phyloP scores from a whole-genome alignment of 2,329 filamentous ascomycete species.

The Lizonia empirigonia region DNA sequence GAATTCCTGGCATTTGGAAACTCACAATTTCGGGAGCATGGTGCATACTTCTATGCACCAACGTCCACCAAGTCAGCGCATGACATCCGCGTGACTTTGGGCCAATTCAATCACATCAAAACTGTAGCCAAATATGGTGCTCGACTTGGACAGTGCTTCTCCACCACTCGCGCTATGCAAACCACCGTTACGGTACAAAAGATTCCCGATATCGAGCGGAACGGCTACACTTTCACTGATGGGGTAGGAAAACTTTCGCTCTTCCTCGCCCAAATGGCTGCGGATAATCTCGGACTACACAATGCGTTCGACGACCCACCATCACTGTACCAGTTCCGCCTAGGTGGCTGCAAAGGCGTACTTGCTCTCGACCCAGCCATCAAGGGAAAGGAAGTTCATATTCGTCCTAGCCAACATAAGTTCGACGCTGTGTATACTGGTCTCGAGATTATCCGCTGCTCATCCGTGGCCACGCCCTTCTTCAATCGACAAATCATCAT shows the following conservation, averaged over 20 bases:
- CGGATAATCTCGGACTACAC: conserved; percentile 69
- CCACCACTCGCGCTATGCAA: conserved; percentile 80
- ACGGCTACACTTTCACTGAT: conserved; percentile 80
- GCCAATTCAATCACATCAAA: conserved; percentile 78
- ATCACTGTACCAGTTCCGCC: conserved; percentile 87
- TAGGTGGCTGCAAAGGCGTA: conserved; percentile 92
- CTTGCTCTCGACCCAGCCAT: conserved; percentile 75
- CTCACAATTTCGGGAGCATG: conserved; percentile 90
- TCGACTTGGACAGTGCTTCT: conserved; percentile 92
- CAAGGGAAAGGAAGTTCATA: conserved; percentile 70
- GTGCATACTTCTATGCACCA: conserved; percentile 89
- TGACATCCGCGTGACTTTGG: conserved; percentile 85
- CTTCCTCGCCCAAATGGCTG: conserved; percentile 75
- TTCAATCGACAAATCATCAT: conserved; percentile 90
- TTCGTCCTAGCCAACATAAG: conserved; percentile 86
- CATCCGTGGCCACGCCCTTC: conserved; percentile 75
- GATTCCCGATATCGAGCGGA: conserved; percentile 72
- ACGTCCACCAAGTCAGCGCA: conserved; percentile 70
- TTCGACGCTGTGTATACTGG: conserved; percentile 73
- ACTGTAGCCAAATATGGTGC: conserved; percentile 89
- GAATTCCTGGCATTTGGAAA: conserved; percentile 94
- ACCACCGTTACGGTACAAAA: conserved; percentile 63
- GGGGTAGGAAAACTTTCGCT: conserved; percentile 91
- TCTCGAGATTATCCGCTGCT: conserved; percentile 84
- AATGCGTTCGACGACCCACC: conserved; percentile 63